phyloP scores from a whole-genome alignment of 805 yeast species.

The Teunomyces pallodes region DNA sequence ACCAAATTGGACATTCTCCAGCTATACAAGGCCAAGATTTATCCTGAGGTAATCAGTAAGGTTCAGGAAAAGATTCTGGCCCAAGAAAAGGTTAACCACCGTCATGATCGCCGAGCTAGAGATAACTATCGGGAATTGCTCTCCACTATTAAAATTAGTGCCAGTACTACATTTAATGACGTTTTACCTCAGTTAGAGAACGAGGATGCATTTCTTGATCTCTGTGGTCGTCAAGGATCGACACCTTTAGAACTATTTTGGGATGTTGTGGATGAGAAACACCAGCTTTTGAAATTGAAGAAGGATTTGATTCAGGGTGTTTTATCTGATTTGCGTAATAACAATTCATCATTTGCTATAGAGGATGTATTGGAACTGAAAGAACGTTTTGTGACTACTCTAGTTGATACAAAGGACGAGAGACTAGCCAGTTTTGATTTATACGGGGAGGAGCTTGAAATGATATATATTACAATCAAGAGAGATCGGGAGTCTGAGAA shows the following conservation, averaged over 20 bases:
- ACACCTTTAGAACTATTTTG: slow-evolving; percentile 72
- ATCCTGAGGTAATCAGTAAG: slow-evolving; percentile 22
- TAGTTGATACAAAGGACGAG: slow-evolving; percentile 26
- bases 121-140: slow-evolving; percentile 53
- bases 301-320: slow-evolving; percentile 57
- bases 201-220: slow-evolving; percentile 53
- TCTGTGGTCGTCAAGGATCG: slow-evolving; percentile 78
- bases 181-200: slow-evolving; percentile 49
- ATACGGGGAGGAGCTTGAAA: slow-evolving; percentile 20
- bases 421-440: slow-evolving; percentile 22
- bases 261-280: slow-evolving; percentile 67
- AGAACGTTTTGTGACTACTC: slow-evolving; percentile 16
- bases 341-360: slow-evolving; percentile 9
- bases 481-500: slow-evolving; percentile 19
- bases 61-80: slow-evolving; percentile 19
- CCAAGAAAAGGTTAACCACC: slow-evolving; percentile 41
- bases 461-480: slow-evolving; percentile 27
- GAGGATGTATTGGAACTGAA: slow-evolving; percentile 14
- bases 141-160: slow-evolving; percentile 39
- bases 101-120: slow-evolving; percentile 65
- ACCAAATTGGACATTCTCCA: slow-evolving; percentile 59
- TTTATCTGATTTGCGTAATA: slow-evolving; percentile 31
- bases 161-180: slow-evolving; percentile 60
- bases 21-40: slow-evolving; percentile 43
- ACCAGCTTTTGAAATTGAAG: slow-evolving; percentile 53